Percentiles rank a stretch among this genome's conserved stretches.
Evolutionary conservation across 2,329 filamentous ascomycete genomes (phyloP).

Genomic region (Lecanicillium sp.): DNA sequence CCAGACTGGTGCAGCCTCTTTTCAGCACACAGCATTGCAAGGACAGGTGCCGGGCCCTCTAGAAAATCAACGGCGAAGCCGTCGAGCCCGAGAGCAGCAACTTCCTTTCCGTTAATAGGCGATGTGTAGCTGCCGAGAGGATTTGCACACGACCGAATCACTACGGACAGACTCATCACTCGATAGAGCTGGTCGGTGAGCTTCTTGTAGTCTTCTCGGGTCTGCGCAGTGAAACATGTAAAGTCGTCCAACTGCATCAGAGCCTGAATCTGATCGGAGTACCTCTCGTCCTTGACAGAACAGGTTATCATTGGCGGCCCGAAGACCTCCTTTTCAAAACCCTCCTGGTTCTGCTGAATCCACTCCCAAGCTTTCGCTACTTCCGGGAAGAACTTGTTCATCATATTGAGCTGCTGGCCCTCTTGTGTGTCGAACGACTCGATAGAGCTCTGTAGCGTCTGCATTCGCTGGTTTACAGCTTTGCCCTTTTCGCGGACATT

Average conservation of each 20-base stretch:
- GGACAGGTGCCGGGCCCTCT: slow-evolving; percentile 70
- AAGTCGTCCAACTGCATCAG: slow-evolving; percentile 45
- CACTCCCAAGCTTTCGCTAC: slow-evolving; percentile 69
- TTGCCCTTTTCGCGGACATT: slow-evolving; percentile 35
- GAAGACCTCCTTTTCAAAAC: slow-evolving; percentile 70
- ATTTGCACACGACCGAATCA: slow-evolving; percentile 56
- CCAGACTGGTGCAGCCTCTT: slow-evolving; percentile 61
- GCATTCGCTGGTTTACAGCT: slow-evolving; percentile 29
- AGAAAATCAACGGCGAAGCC: slow-evolving; percentile 74
- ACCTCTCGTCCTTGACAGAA: slow-evolving; percentile 65
- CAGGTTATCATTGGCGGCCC: slow-evolving; percentile 77
- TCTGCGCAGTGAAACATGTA: slow-evolving; percentile 70
- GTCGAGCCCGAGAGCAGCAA: slow-evolving; percentile 59
- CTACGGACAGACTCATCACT: slow-evolving; percentile 60
- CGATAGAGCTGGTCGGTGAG: slow-evolving; percentile 59
- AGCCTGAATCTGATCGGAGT: slow-evolving; percentile 48
- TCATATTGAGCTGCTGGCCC: slow-evolving; percentile 63
- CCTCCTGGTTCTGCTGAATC: slow-evolving; percentile 62
- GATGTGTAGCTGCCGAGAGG: slow-evolving; percentile 47
- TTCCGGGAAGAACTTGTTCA: slow-evolving; percentile 55
- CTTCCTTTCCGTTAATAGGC: slow-evolving; percentile 46
- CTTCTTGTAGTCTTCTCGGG: slow-evolving; percentile 63
- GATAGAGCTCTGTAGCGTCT: slow-evolving; percentile 39
- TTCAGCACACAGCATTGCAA: slow-evolving; percentile 81
- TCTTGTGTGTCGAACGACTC: slow-evolving; percentile 61